These are phyloP conservation scores for Hura crepitans DNA, from an alignment of 441 rosid genomes.

Conservation along the genomic window DNA sequence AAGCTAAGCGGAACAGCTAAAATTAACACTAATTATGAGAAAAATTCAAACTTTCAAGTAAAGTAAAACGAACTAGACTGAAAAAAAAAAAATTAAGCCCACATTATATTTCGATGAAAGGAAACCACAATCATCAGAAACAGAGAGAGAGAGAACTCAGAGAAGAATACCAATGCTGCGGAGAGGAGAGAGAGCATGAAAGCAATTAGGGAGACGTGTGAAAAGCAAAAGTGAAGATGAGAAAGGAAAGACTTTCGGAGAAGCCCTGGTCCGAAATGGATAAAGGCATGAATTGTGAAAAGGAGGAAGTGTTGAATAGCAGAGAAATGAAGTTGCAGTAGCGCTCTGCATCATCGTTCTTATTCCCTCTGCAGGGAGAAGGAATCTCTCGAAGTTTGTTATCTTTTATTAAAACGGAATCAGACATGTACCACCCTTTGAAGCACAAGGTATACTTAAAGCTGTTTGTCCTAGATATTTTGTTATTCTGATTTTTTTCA, in stretches of 20 bases:
- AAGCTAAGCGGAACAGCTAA: not conserved
- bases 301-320: conserved; percentile 32
- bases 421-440: no score
- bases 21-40: not conserved
- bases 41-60: not conserved
- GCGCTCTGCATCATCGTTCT: conserved; percentile 34
- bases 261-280: conserved; percentile 21
- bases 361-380: not conserved
- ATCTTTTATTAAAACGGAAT: no score
- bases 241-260: conserved; percentile 27
- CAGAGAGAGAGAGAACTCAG: not conserved
- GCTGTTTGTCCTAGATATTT: no score
- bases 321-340: conserved; percentile 30
- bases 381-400: no score
- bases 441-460: no score
- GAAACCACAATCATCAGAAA: not conserved
- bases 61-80: not conserved
- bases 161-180: conserved; percentile 41
- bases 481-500: no score
- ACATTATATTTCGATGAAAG: not conserved
- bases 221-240: conserved; percentile 27
- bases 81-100: not conserved
- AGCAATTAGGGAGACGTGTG: conserved; percentile 24
- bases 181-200: conserved; percentile 30
- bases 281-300: conserved; percentile 8